These are phyloP conservation scores for Nothophaeocryptopus gaeumannii DNA, from an alignment of 2,329 filamentous ascomycete genomes.

Conservation along the genomic window DNA sequence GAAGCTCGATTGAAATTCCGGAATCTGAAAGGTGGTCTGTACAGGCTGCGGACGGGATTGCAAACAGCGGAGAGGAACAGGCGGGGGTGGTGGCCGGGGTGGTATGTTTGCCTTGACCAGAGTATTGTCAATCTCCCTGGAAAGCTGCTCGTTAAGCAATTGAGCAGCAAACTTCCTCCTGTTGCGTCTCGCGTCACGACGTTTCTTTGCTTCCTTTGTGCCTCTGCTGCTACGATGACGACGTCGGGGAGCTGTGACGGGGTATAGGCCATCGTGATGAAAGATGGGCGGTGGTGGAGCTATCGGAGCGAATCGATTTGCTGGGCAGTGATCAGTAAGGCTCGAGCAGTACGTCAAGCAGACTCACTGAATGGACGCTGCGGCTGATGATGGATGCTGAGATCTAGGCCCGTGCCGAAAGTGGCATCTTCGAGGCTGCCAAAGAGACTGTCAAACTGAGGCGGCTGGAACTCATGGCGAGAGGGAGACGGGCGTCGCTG, in stretches of 20 bases:
- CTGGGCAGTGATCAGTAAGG: conserved; percentile 14
- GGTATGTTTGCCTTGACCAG: conserved; percentile 23
- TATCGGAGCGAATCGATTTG: conserved; percentile 31
- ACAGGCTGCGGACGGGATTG: too few relatives aligned
- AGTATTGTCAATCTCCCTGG: conserved; percentile 28
- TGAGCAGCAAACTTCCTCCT: conserved; percentile 29
- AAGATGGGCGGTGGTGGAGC: conserved; percentile 13
- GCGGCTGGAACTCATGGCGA: background rate
- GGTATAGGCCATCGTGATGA: conserved; percentile 17
- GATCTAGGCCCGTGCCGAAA: conserved; percentile 18
- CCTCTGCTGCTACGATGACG: conserved; percentile 29
- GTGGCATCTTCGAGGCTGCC: conserved; percentile 7
- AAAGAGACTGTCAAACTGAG: conserved; percentile 13
- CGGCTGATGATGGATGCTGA: conserved; percentile 30
- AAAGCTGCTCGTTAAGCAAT: conserved; percentile 31
- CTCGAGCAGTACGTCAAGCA: background rate
- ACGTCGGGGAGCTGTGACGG: conserved; percentile 16
- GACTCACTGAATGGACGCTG: background rate
- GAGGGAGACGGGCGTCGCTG: conserved; percentile 8
- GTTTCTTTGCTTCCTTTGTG: conserved; percentile 32
- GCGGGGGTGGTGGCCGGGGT: conserved; percentile 26
- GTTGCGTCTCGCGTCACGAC: conserved; percentile 31
- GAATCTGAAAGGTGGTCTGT: too few relatives aligned
- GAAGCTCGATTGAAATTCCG: too few relatives aligned
- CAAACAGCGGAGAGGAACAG: conserved; percentile 1